Conservation (phyloP, 495 filamentous ascomycete species). For the Neurospora discreta region DNA sequence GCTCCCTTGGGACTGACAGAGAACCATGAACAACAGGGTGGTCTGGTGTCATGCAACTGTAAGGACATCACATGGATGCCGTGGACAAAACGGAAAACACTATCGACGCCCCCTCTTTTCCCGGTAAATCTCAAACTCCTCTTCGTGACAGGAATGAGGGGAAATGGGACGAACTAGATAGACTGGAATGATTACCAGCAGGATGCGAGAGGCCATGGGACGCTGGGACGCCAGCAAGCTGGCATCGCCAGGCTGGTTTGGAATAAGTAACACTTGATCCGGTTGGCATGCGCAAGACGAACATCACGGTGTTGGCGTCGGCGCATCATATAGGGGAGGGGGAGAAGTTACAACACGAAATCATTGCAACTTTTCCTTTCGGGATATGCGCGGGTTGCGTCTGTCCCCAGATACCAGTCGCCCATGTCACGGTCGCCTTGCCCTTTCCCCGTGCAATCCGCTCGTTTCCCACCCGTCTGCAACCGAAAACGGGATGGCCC, state of each 20-base stretch:
- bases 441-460: background rate
- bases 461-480: background rate
- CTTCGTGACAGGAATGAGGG: background rate
- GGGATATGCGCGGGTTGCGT: constrained; percentile 1
- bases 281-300: background rate
- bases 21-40: background rate
- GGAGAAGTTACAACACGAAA: background rate
- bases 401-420: background rate
- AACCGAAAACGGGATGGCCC: background rate
- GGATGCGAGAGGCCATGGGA: background rate
- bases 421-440: background rate
- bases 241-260: background rate
- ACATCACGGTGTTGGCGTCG: background rate
- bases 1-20: background rate
- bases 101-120: background rate
- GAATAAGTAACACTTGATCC: background rate
- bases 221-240: background rate
- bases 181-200: background rate
- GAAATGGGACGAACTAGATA: background rate
- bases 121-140: background rate
- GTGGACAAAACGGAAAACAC: background rate
- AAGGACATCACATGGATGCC: background rate
- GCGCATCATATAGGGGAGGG: background rate
- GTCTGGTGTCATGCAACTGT: background rate
- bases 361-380: constrained; percentile 1